A percentile compares a stretch with the other conserved stretches of the same genome.
Evolutionary conservation across 257 asterid genomes (phyloP).

Genomic region (Craterostigma plantagineum): DNA sequence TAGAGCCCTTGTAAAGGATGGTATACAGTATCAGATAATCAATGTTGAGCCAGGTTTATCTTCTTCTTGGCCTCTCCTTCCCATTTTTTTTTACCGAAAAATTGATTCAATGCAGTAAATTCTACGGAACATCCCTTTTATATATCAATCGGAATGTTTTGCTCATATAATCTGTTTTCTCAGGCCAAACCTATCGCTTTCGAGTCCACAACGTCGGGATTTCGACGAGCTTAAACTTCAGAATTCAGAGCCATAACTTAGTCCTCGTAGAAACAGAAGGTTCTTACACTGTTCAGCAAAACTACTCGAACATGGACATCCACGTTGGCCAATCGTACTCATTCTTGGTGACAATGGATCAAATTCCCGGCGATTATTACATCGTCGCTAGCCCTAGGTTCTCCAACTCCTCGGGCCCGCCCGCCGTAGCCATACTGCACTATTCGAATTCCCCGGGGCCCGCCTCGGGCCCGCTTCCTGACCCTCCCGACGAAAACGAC

Average conservation of each 20-base stretch:
- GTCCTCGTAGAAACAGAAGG: constrained; percentile 85
- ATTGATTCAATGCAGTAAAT: not conserved
- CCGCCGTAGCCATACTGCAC: constrained; percentile 77
- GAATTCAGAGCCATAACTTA: constrained; percentile 63
- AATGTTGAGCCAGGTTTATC: constrained; percentile 74
- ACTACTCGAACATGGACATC: constrained; percentile 78
- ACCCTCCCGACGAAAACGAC: constrained; percentile 70
- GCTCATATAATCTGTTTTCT: not conserved
- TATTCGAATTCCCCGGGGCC: constrained; percentile 78
- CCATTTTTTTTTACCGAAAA: not conserved
- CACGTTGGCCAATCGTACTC: constrained; percentile 93
- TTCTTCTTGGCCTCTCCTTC: not conserved
- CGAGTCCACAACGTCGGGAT: constrained; percentile 78
- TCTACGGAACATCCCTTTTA: not conserved
- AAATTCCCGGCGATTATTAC: constrained; percentile 95
- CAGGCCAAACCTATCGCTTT: constrained; percentile 68
- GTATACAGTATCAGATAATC: constrained; percentile 56
- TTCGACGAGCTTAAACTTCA: constrained; percentile 61
- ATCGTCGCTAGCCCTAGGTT: constrained; percentile 92
- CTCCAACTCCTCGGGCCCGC: constrained; percentile 71
- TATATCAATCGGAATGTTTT: not conserved
- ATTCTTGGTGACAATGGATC: constrained; percentile 82
- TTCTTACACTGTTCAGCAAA: constrained; percentile 85
- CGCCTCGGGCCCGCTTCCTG: constrained; percentile 92
- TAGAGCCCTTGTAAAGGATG: constrained; percentile 60